Evolutionary conservation across 2,329 filamentous ascomycete genomes (phyloP).

Genomic region (Blastomyces emzantsi): DNA sequence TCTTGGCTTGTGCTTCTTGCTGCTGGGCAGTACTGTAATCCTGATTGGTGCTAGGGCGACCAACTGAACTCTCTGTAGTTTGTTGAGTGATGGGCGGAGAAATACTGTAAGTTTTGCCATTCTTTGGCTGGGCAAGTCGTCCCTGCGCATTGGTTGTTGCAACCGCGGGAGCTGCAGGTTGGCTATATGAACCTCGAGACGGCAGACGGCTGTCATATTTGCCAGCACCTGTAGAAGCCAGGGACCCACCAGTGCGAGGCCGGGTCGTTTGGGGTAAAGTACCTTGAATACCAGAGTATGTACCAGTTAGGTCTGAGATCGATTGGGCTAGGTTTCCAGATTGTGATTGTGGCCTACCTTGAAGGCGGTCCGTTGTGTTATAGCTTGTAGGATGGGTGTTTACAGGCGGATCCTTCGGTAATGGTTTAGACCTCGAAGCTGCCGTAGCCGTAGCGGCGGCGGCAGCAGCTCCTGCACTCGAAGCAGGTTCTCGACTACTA

Average conservation of each 20-base stretch:
- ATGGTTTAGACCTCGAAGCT: slow-evolving; percentile 41
- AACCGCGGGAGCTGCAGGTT: slow-evolving; percentile 77
- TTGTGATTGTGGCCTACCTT: slow-evolving; percentile 35
- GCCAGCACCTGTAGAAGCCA: slow-evolving; percentile 51
- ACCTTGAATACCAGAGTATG: slow-evolving; percentile 40
- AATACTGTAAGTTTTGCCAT: slow-evolving; percentile 59
- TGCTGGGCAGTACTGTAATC: slow-evolving; percentile 47
- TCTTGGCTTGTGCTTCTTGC: slow-evolving; percentile 35
- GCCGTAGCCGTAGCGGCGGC: slow-evolving; percentile 11
- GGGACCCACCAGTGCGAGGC: slow-evolving; percentile 73
- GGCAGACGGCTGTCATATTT: slow-evolving; percentile 49
- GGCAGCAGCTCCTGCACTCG: slow-evolving; percentile 30
- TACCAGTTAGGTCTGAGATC: slow-evolving; percentile 50
- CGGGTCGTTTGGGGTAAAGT: slow-evolving; percentile 43
- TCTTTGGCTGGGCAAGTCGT: slow-evolving; percentile 72
- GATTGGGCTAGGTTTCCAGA: slow-evolving; percentile 45
- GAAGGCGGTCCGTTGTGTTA: slow-evolving; percentile 17
- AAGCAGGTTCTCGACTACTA: slow-evolving; percentile 32
- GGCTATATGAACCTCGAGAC: slow-evolving; percentile 73
- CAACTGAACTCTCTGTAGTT: slow-evolving; percentile 47
- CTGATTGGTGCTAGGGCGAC: slow-evolving; percentile 51
- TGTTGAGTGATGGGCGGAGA: slow-evolving; percentile 56
- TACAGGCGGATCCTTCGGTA: slow-evolving; percentile 50
- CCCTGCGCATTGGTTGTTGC: slow-evolving; percentile 84
- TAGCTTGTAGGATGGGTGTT: slow-evolving; percentile 12